Base-by-base conservation (phyloP, 2,329 filamentous ascomycete species). In the Cryoendolithus antarcticus region DNA sequence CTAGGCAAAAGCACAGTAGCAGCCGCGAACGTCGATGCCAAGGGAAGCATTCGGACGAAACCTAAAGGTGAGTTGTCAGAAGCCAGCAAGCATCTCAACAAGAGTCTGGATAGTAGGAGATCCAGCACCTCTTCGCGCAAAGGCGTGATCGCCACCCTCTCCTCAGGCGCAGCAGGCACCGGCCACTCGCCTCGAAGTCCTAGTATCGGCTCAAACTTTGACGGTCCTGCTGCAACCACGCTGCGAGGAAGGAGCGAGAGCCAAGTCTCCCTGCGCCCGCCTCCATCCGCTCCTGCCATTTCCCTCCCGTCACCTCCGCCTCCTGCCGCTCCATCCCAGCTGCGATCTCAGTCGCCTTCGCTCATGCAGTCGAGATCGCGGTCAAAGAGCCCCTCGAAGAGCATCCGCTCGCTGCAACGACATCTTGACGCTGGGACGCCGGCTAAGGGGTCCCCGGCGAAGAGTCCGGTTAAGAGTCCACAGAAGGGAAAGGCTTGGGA, bases 1-100 rank as follows among this genome's bases (percentile, higher is more conserved):
- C 72, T 94, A 39, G 85, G 84, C 30, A 94, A 93, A 60, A 88
- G 81, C 48, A 96, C 91, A 0, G 88, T 95, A 10, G 86, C 86
- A 9, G 81, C 84, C 30, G 86, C 85, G 46, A 81, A 82, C 39
- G 82, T 95, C 30, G 86, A 91, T 58, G 91, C 86, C 2, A 81
- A 80, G 54, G 91, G 85, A 11, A 86, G 64, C 35, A 58, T 70
- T 46, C 62, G 65, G 44, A 59, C 60, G 41, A 63, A 64, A 30
- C 62, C 43, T 61, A 62, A 59, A 46, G 59, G 58, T 38, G 63
- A 60, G 35, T 55, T 43, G 33, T 39, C 61, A 53, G 46, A 70
- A 41, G 69, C 67, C 24, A 66, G 63, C 41, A 69, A 67, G 49
- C 66, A 66, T 36, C 62, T 72, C 9, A 88, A 80, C 43, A 93